Evolutionary conservation across 2,329 filamentous ascomycete species (phyloP).

Genomic region (Ceratocystis eucalypticola): DNA sequence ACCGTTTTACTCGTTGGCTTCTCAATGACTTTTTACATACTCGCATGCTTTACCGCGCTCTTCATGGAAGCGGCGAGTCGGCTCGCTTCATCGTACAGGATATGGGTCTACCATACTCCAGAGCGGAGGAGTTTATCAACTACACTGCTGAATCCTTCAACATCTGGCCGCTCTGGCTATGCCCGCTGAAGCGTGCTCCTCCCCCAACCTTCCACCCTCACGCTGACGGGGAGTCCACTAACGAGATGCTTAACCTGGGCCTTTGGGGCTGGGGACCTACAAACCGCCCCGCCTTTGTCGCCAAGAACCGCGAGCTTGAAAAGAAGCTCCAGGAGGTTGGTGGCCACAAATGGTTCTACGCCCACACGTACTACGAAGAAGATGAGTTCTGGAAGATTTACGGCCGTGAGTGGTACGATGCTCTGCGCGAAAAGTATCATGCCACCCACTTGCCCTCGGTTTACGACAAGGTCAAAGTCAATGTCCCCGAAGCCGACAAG

Average conservation of each 20-base stretch:
- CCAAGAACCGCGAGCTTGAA: conserved; percentile 59
- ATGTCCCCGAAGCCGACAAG: conserved; percentile 32
- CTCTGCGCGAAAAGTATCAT: conserved; percentile 46
- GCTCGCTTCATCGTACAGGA: conserved; percentile 57
- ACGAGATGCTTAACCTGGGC: conserved; percentile 46
- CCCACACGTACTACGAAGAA: conserved; percentile 70
- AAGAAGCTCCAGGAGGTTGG: conserved; percentile 52
- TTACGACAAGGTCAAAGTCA: conserved; percentile 55
- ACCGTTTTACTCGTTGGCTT: conserved; percentile 49
- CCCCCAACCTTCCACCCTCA: conserved; percentile 44
- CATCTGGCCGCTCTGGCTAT: conserved; percentile 50
- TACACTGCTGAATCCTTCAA: conserved; percentile 37
- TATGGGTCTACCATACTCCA: conserved; percentile 43
- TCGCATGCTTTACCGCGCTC: conserved; percentile 58
- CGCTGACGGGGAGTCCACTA: conserved; percentile 23
- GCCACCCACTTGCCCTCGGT: conserved; percentile 51
- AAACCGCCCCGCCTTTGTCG: conserved; percentile 45
- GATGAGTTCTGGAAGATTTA: conserved; percentile 56
- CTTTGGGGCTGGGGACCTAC: conserved; percentile 67
- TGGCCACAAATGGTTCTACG: conserved; percentile 79
- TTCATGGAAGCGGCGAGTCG: conserved; percentile 53
- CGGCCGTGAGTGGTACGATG: conserved; percentile 45
- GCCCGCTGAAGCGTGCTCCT: conserved; percentile 37
- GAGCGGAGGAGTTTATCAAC: conserved; percentile 39
- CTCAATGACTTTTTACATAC: conserved; percentile 62